Evolutionary conservation across 2,329 filamentous ascomycete species (phyloP), one percentile per base, ranked within the genome.

Genomic region (Lasiodiplodia hormozganensis): DNA sequence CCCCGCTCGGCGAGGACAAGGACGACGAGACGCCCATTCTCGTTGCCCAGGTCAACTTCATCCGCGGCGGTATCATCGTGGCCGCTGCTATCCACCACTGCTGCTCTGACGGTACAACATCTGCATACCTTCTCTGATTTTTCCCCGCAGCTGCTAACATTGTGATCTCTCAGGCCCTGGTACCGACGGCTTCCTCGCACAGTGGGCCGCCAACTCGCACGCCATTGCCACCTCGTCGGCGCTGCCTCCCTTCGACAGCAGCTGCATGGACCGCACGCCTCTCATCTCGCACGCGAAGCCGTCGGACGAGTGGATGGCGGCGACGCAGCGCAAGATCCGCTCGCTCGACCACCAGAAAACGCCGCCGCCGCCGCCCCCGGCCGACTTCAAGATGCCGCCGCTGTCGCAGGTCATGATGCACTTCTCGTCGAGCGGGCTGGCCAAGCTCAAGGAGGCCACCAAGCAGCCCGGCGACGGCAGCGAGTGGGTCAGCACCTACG

Each of bases 21-120:
- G 66, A 68, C 2, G 69, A 70, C 25, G 52, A 64, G 10, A 52
- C 62, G 18, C 56, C 53, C 23, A 43, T 71, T 21, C 68, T 74
- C 18, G 70, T 70, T 10, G 71, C 73, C 14, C 75, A 77, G 65
- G 38, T 73, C 62, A 78, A 70, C 67, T 76, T 77, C 56, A 74
- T 78, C 62, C 65, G 53, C 7, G 74, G 74, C 36, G 76, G 76
- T n/a, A 47, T 77, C 16, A 70, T 77, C 43, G 51, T 78, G 11
- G 75, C 62, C 12, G 31, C 72, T 18, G 75, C 75, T 18, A 65
- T 76, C 18, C 73, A 75, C 54, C 76, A 78, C 62, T 67, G 67
- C 31, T 68, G 70, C 56, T 71, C 66, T 10, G 70, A 77, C 28
- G 73, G 72, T 16, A 53, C 28, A 31, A 36, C 16, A 58, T 28